Conservation (phyloP, 1,284 basidiomycete genomes). For the Cutaneotrichosporon sp. region DNA sequence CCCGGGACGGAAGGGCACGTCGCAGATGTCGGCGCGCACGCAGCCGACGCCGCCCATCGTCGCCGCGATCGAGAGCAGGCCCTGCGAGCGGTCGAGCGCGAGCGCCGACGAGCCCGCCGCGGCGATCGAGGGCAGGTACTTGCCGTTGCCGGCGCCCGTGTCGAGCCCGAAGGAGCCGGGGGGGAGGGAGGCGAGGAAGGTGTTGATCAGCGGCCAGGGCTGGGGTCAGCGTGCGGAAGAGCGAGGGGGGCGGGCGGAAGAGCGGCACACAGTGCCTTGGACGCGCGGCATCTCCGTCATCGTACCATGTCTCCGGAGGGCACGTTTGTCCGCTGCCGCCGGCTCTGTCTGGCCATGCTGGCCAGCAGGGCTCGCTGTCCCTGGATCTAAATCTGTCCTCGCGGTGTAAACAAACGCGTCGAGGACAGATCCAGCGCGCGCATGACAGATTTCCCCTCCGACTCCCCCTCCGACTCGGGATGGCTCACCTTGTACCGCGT, state of each 20-base stretch:
- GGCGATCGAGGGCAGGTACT: slow-evolving; percentile 72
- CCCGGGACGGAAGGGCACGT: slow-evolving; percentile 65
- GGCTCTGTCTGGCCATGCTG: neutral
- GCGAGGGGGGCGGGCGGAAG: neutral
- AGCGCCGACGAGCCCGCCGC: slow-evolving; percentile 60
- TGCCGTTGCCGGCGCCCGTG: slow-evolving; percentile 95
- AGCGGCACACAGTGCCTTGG: neutral
- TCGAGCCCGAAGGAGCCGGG: slow-evolving; percentile 85
- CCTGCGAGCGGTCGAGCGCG: slow-evolving; percentile 77
- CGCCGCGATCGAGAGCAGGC: slow-evolving; percentile 73
- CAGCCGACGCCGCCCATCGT: slow-evolving; percentile 53
- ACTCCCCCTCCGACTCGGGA: neutral
- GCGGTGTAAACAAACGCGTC: neutral
- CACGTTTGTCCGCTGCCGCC: neutral
- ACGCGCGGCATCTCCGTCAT: too few relatives aligned
- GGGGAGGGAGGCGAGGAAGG: slow-evolving; percentile 74
- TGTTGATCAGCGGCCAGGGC: slow-evolving; percentile 92
- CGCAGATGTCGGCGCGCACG: slow-evolving; percentile 65
- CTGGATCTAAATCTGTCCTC: neutral
- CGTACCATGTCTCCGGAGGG: too few relatives aligned
- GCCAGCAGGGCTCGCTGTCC: neutral
- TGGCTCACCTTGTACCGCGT: slow-evolving; percentile 85
- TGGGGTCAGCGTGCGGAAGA: slow-evolving; percentile 42
- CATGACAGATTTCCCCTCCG: neutral
- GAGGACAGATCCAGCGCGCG: neutral